Evolutionary conservation across 441 rosid genomes (phyloP), one percentile per base, ranked within the genome.

Genomic region (Brassica balearica): DNA sequence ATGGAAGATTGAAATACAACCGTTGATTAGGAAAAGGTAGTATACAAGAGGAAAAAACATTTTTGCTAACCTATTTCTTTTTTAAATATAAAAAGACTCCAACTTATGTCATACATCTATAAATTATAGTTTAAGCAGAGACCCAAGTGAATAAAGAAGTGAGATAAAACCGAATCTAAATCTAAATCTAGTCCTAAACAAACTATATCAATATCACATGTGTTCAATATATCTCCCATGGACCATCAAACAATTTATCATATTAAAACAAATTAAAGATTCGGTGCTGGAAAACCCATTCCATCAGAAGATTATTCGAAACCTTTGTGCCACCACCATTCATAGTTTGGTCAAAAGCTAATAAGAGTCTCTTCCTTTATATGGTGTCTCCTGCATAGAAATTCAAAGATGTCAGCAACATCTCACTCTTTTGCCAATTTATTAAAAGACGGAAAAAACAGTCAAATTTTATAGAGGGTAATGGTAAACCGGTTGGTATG

Each of bases 361-460:
- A 27, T 72, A 78, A 48, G 69, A 78, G 77, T 73, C 81, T 60
- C 77, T 73, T 17, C 81, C 81, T 72, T 78, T 72, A 36, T 48
- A 73, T 72, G 77, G 74, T 59, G 67, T 73, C 65, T 78, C 81
- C 81, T 78, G 81, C 81, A 67, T 38, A 20, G 10, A 8, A 17
- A 22, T 5, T 23, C 14, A 53, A 53, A 64, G 0, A 70, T 23
- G 58, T 69, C 75, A 77, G 59, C 65, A 62, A 63, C 34, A 22
- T 69, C 29, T 62, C 14, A n/a, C 69, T 76, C 60, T 62, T 69
- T 48, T 20, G n/a, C 32, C 2, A 43, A 41, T 36, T 15, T 3
- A 32, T 1, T 1, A 34, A 15, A 64, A 10, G 58, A 14, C 12
- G 8, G 5, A 0, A 32, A 61, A 29, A 7, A 7, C 25, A 68